Evolutionary conservation across 2,329 filamentous ascomycete genomes (phyloP), one percentile per base, ranked within the genome.

Genomic region (Aspergillus hortae): DNA sequence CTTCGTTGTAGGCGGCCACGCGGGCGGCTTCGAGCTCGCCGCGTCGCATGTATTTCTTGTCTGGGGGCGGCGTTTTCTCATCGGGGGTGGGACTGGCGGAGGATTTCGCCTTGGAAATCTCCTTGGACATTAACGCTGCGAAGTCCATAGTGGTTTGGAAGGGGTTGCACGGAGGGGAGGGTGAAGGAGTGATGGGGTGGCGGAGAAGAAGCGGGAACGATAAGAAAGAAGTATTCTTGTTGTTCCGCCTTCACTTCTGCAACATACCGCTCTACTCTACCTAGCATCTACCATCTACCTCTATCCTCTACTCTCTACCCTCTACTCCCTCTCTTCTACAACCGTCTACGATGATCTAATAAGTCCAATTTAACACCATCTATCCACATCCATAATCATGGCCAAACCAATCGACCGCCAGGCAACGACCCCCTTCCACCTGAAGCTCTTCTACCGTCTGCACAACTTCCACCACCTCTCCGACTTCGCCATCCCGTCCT

Each of bases 61-160:
- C 67, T 38, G 25, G 65, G 51, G 43, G 27, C 17, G 43, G 43
- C 11, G 43, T 55, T 43, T 19, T 63, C 57, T 33, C 52, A 55
- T 38, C 51, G 55, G 60, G 49, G 38, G 64, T 38, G 72, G 57
- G 48, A 74, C 61, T 38, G 12, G 14, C 7, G 40, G 73, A 60
- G 49, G 80, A 74, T 71, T 90, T 90, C 61, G 86, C 80, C 72
- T 94, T 95, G 64, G 89, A 84, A 65, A 99, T 94, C 73, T 96
- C 91, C 67, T 90, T 88, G 65, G 89, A 85, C 90, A 99, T 95
- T 44, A 99, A 78, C 33, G 90, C 84, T 55, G 91, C 91, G 77
- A 99, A 99, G 73, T 99, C 92, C 94, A 99, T 99, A 60, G 56
- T 78, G 67, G 53, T 32, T 40, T 12, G 40, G 15, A n/a, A n/a